These are phyloP conservation scores for Beauveria bassiana DNA, from an alignment of 2,329 filamentous ascomycete species.

Conservation along the genomic window DNA sequence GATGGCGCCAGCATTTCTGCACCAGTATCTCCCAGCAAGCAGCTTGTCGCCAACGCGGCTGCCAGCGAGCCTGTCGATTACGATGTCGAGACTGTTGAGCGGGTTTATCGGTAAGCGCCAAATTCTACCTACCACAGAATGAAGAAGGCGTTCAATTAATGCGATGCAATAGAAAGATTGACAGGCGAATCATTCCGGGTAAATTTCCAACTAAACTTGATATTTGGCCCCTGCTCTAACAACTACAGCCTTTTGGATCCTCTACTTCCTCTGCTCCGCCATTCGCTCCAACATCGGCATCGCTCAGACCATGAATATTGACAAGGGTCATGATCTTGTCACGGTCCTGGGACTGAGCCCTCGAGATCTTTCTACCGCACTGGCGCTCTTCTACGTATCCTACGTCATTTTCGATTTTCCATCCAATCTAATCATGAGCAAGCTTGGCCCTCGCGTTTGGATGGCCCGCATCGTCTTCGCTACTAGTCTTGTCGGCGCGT, in stretches of 20 bases:
- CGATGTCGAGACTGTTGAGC: conserved; percentile 43
- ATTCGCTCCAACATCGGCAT: conserved; percentile 88
- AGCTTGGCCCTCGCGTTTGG: conserved; percentile 77
- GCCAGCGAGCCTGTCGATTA: conserved; percentile 29
- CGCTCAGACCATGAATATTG: conserved; percentile 85
- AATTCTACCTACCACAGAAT: neutral
- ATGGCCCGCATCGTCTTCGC: conserved; percentile 87
- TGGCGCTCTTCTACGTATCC: conserved; percentile 85
- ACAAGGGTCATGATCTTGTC: conserved; percentile 65
- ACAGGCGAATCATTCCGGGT: conserved; percentile 53
- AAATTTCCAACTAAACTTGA: conserved; percentile 10
- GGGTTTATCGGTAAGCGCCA: conserved; percentile 38
- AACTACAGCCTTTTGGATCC: conserved; percentile 67
- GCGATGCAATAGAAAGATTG: conserved; percentile 37
- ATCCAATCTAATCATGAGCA: conserved; percentile 83
- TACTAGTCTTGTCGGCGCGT: conserved; percentile 75
- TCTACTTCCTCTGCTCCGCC: conserved; percentile 88
- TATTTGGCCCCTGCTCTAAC: no score
- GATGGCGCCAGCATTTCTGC: neutral
- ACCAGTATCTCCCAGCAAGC: neutral
- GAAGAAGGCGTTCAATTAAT: neutral
- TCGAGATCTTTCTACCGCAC: conserved; percentile 73
- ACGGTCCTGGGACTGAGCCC: conserved; percentile 60
- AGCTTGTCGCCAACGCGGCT: neutral
- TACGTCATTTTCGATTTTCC: conserved; percentile 87